A percentile compares a stretch with the other conserved stretches of the same genome.
These are phyloP conservation scores for Wickerhamomyces chambardii DNA, from an alignment of 805 yeast genomes.

Conservation along the genomic window DNA sequence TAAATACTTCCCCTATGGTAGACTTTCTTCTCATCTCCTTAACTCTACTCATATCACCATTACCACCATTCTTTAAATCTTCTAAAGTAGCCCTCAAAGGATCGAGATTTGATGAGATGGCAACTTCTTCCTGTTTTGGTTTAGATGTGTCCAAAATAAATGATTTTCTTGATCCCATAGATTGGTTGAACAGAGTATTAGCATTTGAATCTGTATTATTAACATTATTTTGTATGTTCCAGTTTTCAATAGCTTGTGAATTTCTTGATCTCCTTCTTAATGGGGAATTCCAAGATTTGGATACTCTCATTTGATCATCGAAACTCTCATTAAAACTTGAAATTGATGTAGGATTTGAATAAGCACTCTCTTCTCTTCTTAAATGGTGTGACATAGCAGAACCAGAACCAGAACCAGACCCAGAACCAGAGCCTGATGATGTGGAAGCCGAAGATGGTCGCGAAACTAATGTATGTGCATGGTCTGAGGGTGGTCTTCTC, in stretches of 20 bases:
- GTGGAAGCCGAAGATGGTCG: conserved; percentile 16
- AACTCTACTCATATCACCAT: conserved; percentile 30
- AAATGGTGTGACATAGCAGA: no score
- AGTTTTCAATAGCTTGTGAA: conserved; percentile 6
- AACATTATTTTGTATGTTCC: conserved; percentile 6
- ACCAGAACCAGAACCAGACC: no score
- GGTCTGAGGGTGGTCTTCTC: conserved; percentile 21
- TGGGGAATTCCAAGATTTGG: conserved; percentile 21
- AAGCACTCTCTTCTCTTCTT: conserved; percentile 14
- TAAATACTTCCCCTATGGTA: no score
- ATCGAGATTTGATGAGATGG: conserved; percentile 22
- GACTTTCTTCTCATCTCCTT: no score
- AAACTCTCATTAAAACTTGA: conserved; percentile 18
- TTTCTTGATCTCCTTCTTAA: conserved; percentile 18
- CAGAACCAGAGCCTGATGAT: neutral
- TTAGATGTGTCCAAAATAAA: conserved; percentile 12
- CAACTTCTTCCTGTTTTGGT: conserved; percentile 1
- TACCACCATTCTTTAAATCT: conserved; percentile 29
- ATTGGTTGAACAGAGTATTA: no score
- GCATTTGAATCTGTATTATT: neutral
- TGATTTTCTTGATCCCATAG: conserved; percentile 9
- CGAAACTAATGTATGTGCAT: conserved; percentile 19
- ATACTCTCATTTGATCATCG: conserved; percentile 11
- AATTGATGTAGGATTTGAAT: conserved; percentile 19
- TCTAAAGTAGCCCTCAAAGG: conserved; percentile 48